Evolutionary conservation across 495 filamentous ascomycete species (phyloP).

Genomic region (Parathielavia hyrcaniae): DNA sequence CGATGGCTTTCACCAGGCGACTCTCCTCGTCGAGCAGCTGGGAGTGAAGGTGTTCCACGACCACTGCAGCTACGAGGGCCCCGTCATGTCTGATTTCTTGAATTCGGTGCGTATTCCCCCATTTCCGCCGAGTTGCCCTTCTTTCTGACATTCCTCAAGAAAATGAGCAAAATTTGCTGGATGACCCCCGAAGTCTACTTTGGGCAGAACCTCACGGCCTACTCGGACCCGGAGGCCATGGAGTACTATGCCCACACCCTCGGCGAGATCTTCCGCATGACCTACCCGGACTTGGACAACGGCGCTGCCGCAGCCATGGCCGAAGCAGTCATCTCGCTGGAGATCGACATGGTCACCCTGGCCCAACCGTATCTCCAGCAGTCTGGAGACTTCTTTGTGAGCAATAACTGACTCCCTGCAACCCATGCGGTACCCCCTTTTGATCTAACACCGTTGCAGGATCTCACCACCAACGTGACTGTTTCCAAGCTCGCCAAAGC

Average conservation of each 20-base stretch:
- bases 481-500: constrained; percentile 48
- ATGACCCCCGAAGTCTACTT: not conserved
- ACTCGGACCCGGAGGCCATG: constrained; percentile 50
- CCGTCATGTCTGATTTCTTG: not conserved
- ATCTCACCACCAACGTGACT: constrained; percentile 27
- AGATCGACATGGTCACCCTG: not conserved
- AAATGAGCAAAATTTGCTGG: not conserved
- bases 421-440: not conserved
- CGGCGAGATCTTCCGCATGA: not conserved
- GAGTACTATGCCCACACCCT: constrained; percentile 33
- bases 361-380: not conserved
- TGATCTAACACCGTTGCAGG: constrained; percentile 14
- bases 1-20: not conserved
- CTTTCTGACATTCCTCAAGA: not conserved
- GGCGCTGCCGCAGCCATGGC: not conserved
- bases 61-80: not conserved
- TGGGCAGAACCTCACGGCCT: constrained; percentile 1
- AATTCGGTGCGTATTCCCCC: constrained; percentile 8
- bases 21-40: constrained; percentile 4
- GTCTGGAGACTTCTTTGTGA: not conserved
- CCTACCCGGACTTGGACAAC: constrained; percentile 6
- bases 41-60: not conserved
- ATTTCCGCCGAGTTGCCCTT: no score
- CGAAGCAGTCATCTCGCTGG: not conserved
- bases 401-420: no score